A percentile compares a stretch with the other conserved stretches of the same genome.
phyloP scores from a whole-genome alignment of 495 filamentous ascomycete species.

The Annulohypoxylon nitens region DNA sequence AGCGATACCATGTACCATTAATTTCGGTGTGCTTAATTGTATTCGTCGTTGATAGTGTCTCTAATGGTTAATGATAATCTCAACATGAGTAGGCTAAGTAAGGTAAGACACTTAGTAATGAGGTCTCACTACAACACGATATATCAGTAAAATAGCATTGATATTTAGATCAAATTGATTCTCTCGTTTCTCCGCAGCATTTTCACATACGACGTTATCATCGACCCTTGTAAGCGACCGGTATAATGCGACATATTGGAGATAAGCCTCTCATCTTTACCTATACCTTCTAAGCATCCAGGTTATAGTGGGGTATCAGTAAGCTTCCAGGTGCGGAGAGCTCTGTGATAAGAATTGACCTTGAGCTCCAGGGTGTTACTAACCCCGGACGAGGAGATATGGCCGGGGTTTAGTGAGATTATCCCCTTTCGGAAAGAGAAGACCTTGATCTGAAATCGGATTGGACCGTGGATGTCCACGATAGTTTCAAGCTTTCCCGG shows the following conservation, averaged over 20 bases:
- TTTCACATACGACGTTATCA: background rate
- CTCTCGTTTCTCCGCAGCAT: background rate
- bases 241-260: constrained; percentile 8
- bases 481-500: background rate
- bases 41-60: background rate
- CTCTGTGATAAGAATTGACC: background rate
- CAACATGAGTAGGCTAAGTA: background rate
- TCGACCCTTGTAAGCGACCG: background rate
- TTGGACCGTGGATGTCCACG: constrained; percentile 21
- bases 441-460: constrained; percentile 6
- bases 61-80: background rate
- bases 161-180: constrained; percentile 5
- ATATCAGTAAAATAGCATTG: background rate
- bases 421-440: constrained; percentile 36
- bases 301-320: constrained; percentile 5
- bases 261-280: constrained; percentile 20
- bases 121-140: background rate
- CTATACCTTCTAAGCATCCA: background rate
- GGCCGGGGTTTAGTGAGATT: constrained; percentile 13
- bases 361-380: background rate
- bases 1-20: background rate
- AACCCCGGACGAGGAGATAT: background rate
- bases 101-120: background rate
- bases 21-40: background rate
- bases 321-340: background rate